Base-by-base conservation (phyloP, 2,329 filamentous ascomycete species). In the Ophiostoma montium region DNA sequence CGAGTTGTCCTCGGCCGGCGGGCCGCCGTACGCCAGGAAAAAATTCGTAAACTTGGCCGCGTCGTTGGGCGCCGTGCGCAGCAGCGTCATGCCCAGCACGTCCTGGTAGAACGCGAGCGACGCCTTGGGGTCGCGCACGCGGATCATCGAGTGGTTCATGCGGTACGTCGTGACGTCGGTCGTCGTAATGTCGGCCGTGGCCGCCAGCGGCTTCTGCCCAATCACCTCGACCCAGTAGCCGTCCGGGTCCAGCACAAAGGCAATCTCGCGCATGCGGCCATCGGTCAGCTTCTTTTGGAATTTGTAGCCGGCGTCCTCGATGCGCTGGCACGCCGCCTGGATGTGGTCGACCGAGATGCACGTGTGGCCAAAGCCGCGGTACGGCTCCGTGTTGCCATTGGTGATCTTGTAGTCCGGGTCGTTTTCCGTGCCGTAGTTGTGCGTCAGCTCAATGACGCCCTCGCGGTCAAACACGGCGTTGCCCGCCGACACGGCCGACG, bases 261-360 rank as follows among this genome's bases (percentile, higher is more conserved):
- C 92, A 60, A 96, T 94, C 60, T 85, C 68, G 60, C 75, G 76
- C 86, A 94, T 94, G 50, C 82, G 76, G 2, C 92, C 92, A 56
- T 96, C 90, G 0, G 79, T 79, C 50, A 96, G 71, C 68, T 86
- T 94, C 78, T 96, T 96, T 73, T 96, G 87, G 68, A 96, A 98
- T 54, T 76, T 76, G 68, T 95, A 95, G 0, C 89, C 89, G 7
- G 84, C 88, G 61, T 90, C 84, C 64, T 94, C 87, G 53, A 98
- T 75, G 50, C 89, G 77, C 70, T 88, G 71, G 70, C 92, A 96
- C 2, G 90, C 89, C 3, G 84, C 86, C 68, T 94, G 85, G 54
- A 95, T 82, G 63, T 86, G 80, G 67, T 88, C 84, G 46, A 88
- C 84, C 46, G 76, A 78, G 62, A 96, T 81, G 60, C 86, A 90